Evolutionary conservation across 1,139 yeast species (phyloP).

Genomic region (Debaryomycetaceae sp.): DNA sequence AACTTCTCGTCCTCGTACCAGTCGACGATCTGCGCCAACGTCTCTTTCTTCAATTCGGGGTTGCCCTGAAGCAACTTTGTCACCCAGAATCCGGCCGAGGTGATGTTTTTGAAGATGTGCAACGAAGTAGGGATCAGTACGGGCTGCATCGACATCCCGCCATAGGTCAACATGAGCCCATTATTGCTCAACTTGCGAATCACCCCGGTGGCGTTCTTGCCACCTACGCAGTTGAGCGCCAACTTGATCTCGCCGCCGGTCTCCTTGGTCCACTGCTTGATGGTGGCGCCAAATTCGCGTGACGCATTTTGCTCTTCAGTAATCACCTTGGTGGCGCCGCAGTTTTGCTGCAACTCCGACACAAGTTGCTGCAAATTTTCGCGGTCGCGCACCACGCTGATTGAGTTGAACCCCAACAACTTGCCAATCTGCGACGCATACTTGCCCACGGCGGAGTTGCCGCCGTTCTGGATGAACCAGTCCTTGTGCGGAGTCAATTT

Average conservation of each 20-base stretch:
- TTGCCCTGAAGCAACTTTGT: constrained; percentile 69
- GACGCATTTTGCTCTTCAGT: constrained; percentile 81
- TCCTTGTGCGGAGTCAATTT: constrained; percentile 63
- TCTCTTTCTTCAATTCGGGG: constrained; percentile 56
- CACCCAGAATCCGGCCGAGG: constrained; percentile 91
- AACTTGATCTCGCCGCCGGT: constrained; percentile 56
- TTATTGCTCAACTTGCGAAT: constrained; percentile 71
- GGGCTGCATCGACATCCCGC: constrained; percentile 97
- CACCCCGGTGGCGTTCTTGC: constrained; percentile 72
- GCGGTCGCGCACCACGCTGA: constrained; percentile 85
- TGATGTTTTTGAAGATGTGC: constrained; percentile 83
- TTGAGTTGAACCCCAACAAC: constrained; percentile 72
- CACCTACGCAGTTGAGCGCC: constrained; percentile 92
- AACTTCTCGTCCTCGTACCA: constrained; percentile 64
- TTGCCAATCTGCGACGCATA: constrained; percentile 86
- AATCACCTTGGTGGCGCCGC: constrained; percentile 87
- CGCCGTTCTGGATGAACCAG: constrained; percentile 96
- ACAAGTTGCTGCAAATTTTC: constrained; percentile 64
- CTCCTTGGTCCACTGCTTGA: constrained; percentile 61
- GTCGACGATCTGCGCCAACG: constrained; percentile 57
- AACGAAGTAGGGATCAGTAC: constrained; percentile 83
- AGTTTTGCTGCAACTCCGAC: constrained; percentile 43
- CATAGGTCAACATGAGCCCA: constrained; percentile 83
- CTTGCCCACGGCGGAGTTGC: constrained; percentile 94
- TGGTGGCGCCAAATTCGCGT: constrained; percentile 54